A percentile compares a stretch with the other conserved stretches of the same genome.
These are phyloP conservation scores for Komagataella pseudopastoris DNA, from an alignment of 805 yeast species.

Conservation along the genomic window DNA sequence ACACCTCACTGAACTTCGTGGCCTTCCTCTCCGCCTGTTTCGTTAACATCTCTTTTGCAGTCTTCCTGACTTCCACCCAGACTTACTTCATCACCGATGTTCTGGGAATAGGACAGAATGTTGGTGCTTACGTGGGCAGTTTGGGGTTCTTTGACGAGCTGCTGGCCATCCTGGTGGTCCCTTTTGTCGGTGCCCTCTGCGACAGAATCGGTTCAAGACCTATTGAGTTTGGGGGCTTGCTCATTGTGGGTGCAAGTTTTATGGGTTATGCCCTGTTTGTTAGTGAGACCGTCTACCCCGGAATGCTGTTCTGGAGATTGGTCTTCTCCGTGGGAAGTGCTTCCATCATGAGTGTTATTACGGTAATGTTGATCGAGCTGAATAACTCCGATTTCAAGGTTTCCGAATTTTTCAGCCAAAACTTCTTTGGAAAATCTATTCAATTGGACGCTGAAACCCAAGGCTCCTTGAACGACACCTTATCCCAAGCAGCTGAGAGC, in stretches of 20 bases:
- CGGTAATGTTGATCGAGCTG: slow-evolving; percentile 35
- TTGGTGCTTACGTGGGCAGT: slow-evolving; percentile 33
- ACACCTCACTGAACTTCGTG: slow-evolving; percentile 11
- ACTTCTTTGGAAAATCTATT: not conserved
- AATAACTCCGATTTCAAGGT: slow-evolving; percentile 27
- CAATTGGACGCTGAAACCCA: slow-evolving; percentile 24
- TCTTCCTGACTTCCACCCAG: slow-evolving; percentile 17
- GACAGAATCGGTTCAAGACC: slow-evolving; percentile 52
- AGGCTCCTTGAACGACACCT: slow-evolving; percentile 3
- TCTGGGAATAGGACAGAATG: slow-evolving; percentile 12
- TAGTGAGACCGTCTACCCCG: slow-evolving; percentile 27
- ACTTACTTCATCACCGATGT: slow-evolving; percentile 19
- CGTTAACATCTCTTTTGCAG: slow-evolving; percentile 13
- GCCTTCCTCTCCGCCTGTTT: slow-evolving; percentile 12
- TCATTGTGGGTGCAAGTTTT: slow-evolving; percentile 31
- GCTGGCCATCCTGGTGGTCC: slow-evolving; percentile 36
- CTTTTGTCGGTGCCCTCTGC: slow-evolving; percentile 48
- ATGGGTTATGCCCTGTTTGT: slow-evolving; percentile 33
- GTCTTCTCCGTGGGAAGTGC: slow-evolving; percentile 52
- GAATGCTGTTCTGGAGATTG: slow-evolving; percentile 33
- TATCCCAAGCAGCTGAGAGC: slow-evolving; percentile 9
- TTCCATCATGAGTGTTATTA: slow-evolving; percentile 27
- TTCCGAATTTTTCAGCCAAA: slow-evolving; percentile 9
- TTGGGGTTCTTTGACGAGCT: slow-evolving; percentile 49
- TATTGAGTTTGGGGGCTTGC: slow-evolving; percentile 33